Conservation (phyloP, 1,284 basidiomycete species). For the Cerrena zonata region DNA sequence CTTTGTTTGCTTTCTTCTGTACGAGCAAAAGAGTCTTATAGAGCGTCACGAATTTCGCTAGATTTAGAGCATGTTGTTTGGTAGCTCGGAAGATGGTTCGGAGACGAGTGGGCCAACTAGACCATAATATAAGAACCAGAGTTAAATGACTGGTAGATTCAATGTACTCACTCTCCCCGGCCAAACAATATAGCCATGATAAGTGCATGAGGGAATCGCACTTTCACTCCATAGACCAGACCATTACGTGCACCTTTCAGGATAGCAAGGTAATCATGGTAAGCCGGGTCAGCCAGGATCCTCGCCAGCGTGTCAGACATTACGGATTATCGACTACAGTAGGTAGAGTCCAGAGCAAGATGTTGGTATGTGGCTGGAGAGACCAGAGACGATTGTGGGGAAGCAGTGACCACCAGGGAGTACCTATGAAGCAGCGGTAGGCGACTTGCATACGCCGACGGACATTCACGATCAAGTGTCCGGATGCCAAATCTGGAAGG, state of each 20-base stretch:
- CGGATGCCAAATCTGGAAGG: too few relatives aligned
- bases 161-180: constrained; percentile 70
- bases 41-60: constrained; percentile 88
- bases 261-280: constrained; percentile 87
- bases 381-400: too few relatives aligned
- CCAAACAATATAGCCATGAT: constrained; percentile 97
- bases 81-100: constrained; percentile 81
- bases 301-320: constrained; percentile 25
- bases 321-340: too few relatives aligned
- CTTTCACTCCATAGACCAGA: constrained; percentile 87
- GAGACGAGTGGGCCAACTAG: constrained; percentile 65
- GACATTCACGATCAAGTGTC: too few relatives aligned
- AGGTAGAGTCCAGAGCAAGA: too few relatives aligned
- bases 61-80: constrained; percentile 79
- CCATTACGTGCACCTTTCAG: constrained; percentile 95
- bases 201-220: constrained; percentile 95
- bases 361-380: too few relatives aligned
- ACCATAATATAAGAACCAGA: constrained; percentile 1
- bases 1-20: constrained; percentile 75
- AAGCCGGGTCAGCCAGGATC: constrained; percentile 61
- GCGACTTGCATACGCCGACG: too few relatives aligned
- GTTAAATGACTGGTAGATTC: neutral
- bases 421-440: too few relatives aligned
- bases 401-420: too few relatives aligned
- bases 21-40: constrained; percentile 86